Percentiles rank a stretch among this genome's conserved stretches.
These are phyloP conservation scores for Clarireedia homoeocarpa DNA, from an alignment of 2,329 filamentous ascomycete species.

Conservation along the genomic window DNA sequence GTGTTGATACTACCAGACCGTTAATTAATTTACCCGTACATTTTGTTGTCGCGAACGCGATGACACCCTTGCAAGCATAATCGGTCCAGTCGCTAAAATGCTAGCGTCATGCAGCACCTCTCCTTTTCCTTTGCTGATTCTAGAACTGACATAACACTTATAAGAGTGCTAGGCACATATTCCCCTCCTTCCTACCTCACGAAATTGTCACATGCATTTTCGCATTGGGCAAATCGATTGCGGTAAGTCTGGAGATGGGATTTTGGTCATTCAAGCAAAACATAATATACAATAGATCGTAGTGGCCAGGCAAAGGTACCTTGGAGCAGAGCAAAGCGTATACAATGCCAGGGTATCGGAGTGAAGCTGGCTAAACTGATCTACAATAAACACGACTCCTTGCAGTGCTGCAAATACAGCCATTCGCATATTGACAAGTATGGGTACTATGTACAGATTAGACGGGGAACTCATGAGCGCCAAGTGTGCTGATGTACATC, in stretches of 20 bases:
- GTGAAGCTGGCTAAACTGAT: conserved; percentile 3
- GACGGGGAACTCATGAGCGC: conserved; percentile 19
- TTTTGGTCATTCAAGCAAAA: background rate
- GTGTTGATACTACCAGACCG: conserved; percentile 13
- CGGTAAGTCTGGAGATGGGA: no score
- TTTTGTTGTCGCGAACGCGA: conserved; percentile 10
- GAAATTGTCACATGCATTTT: no score
- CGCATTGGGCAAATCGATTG: no score
- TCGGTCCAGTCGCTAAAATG: background rate
- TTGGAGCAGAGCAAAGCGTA: background rate
- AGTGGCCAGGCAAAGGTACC: background rate
- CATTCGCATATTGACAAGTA: conserved; percentile 19
- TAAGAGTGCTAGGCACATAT: no score
- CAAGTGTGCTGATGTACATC: conserved; percentile 24
- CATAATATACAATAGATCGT: background rate
- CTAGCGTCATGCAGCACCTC: conserved; percentile 6
- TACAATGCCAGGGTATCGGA: background rate
- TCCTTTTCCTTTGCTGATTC: background rate
- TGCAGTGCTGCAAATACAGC: conserved; percentile 10
- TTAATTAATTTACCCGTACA: background rate
- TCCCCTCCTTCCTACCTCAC: no score
- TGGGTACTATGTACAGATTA: conserved; percentile 26
- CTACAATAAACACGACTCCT: conserved; percentile 15
- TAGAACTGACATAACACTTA: background rate
- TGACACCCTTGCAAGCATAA: conserved; percentile 2